These are phyloP conservation scores for Trametes hirsuta DNA, from an alignment of 1,284 basidiomycete genomes.

Conservation along the genomic window DNA sequence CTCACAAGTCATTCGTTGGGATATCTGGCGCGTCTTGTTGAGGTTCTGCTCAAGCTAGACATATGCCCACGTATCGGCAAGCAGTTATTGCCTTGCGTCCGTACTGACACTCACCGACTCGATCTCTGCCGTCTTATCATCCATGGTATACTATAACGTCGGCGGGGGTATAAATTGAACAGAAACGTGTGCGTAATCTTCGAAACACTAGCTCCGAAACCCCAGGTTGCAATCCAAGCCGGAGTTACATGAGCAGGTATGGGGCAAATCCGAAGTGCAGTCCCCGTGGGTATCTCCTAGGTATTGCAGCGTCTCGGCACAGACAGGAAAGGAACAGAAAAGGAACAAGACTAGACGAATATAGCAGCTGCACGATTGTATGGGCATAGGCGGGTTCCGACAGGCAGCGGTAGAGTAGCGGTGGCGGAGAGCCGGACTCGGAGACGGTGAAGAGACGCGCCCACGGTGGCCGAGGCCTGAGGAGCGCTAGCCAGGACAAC, in stretches of 20 bases:
- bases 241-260: too few species aligned
- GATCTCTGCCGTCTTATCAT: conserved; percentile 77
- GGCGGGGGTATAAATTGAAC: neutral
- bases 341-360: neutral
- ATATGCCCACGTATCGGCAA: neutral
- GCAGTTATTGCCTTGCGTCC: neutral
- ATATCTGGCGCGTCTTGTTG: conserved; percentile 80
- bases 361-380: neutral
- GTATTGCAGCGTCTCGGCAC: too few species aligned
- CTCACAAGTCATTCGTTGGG: conserved; percentile 81
- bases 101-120: conserved; percentile 57
- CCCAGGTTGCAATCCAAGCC: too few species aligned
- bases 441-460: neutral
- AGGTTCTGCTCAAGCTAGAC: conserved; percentile 80
- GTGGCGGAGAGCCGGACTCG: neutral
- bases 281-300: too few species aligned
- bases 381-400: neutral
- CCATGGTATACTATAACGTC: conserved; percentile 47
- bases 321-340: neutral
- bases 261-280: too few species aligned
- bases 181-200: neutral
- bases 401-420: neutral
- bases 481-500: too few species aligned
- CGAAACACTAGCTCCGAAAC: too few species aligned
- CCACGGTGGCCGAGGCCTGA: too few species aligned